Base-by-base conservation (phyloP, 768 basidiomycete genomes). In the Leccinum truebloodii region DNA sequence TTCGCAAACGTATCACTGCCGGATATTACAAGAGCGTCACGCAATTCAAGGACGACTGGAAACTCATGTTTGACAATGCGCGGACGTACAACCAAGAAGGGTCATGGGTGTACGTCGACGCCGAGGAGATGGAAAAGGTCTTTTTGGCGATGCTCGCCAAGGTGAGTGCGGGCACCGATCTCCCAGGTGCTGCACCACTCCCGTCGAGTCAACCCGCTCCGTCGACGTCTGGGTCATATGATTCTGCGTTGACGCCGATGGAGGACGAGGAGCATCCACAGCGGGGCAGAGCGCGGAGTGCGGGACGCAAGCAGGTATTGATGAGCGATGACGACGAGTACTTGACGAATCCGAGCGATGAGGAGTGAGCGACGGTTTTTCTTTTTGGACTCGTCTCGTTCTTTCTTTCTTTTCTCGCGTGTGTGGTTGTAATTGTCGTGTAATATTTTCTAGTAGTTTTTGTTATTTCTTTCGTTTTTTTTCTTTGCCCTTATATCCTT, bases 81-180 rank as follows among this genome's bases (percentile, higher is more conserved):
- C 83, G 91, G 67, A 90, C 86, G 49, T 98, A 94, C 80, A 98
- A 98, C 73, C 88, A 90, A 73, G 94, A 96, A 75, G 94, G 90
- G 2, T 95, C 94, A 0, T 94, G 92, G 90, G 94, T 97, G 39
- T 96, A 95, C 75, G 81, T 90, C 61, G 94, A 96, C 62, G 95
- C 96, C 8, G 90, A 93, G 53, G 92, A 94, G 78, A 93, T 95
- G 90, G 90, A 96, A 76, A 91, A 90, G 70, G 87, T 88, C 53
- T 94, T 95, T 72, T 83, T 90, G 61, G 79, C 85, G 28, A 79
- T 87, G 9, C 93, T 88, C 68, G 81, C 86, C 48, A 83, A 83
- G 37, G 75, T 79, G 54, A 86, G 89, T 50, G 79, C 76, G 14
- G 89, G 88, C 22, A 86, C 84, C 46, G 89, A 88, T 49, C 78